Base-by-base conservation (phyloP, 352 stramenopile genomes). In the Blastocystis sp. region DNA sequence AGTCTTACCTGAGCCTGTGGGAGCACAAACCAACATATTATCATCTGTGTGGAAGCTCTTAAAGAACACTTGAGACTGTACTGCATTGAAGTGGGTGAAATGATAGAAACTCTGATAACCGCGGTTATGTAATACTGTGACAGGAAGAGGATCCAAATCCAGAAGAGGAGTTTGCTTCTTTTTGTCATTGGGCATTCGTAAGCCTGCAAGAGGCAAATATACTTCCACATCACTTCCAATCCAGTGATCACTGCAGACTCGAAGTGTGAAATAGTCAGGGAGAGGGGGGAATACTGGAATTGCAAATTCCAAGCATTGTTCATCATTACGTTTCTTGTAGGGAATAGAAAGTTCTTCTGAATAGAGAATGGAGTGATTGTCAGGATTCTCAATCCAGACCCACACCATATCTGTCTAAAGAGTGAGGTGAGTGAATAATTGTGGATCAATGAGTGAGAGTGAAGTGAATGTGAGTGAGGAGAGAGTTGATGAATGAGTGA, bases 31-130 rank as follows among this genome's bases (percentile, higher is more conserved):
- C 32, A 99, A 90, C 1, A 98, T 91, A 52, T 97, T 97, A 32
- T 92, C 92, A 83, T 98, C 92, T 14, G 95, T 95, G 81, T 98
- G 94, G 89, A 98, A 98, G 0, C 98, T 90, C 56, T 96, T 90
- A 86, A 98, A 93, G 89, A 99, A 99, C 4, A 96, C 75, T 27
- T 99, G 96, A 49, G 95, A 98, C 91, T 99, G 96, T 85, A 99
- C 97, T 27, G 93, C 92, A 88, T 96, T 96, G 89, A 95, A 96
- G 49, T 91, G 92, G 24, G 88, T 78, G 67, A 90, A 91, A 35
- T 78, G 35, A 59, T 90, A 91, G 49, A 91, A 77, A n/a, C 54
- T 51, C 75, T 91, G 78, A 89, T 95, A 98, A 16, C 91, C 89
- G 5, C 91, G 88, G 81, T 98, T 93, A 51, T 95, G 89, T 0